These are phyloP conservation scores for Verticillium klebahnii DNA, from an alignment of 2,329 filamentous ascomycete species.

Conservation along the genomic window DNA sequence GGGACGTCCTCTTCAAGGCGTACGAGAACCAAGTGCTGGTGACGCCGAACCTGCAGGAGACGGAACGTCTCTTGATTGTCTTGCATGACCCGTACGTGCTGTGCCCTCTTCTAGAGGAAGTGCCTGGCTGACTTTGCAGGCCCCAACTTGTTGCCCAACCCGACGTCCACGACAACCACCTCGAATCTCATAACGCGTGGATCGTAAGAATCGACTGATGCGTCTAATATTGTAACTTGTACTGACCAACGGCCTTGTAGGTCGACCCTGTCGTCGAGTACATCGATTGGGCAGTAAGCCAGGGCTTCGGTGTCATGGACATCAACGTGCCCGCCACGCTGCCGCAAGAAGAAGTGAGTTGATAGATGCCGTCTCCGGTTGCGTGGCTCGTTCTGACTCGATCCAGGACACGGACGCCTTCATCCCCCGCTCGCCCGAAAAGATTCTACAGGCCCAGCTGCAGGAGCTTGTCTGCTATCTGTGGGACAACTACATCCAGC, in stretches of 20 bases:
- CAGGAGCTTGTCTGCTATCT: slow-evolving; percentile 78
- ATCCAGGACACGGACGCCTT: slow-evolving; percentile 42
- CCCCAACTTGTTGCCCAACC: slow-evolving; percentile 66
- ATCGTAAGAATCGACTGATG: slow-evolving; percentile 57
- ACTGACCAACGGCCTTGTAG: slow-evolving; percentile 36
- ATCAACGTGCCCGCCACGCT: slow-evolving; percentile 83
- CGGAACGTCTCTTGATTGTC: slow-evolving; percentile 71
- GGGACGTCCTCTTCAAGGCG: slow-evolving; percentile 65
- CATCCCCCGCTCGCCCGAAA: slow-evolving; percentile 39
- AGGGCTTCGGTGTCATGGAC: slow-evolving; percentile 82
- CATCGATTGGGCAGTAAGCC: slow-evolving; percentile 74
- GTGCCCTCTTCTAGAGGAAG: not conserved
- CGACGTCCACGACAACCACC: slow-evolving; percentile 63
- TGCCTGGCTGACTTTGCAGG: slow-evolving; percentile 30
- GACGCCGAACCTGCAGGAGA: slow-evolving; percentile 64
- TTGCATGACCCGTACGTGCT: slow-evolving; percentile 74
- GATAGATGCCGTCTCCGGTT: slow-evolving; percentile 7
- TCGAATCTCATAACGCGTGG: slow-evolving; percentile 83
- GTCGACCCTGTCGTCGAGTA: slow-evolving; percentile 78
- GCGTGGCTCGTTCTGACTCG: not conserved
- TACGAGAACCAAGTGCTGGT: slow-evolving; percentile 86
- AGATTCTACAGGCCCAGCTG: slow-evolving; percentile 51
- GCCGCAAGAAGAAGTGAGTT: slow-evolving; percentile 54
- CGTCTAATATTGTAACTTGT: slow-evolving; percentile 19
- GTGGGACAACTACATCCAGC: slow-evolving; percentile 96